A percentile compares a stretch with the other conserved stretches of the same genome.
phyloP scores from a whole-genome alignment of 2,329 filamentous ascomycete genomes.

The Venturia nashicola region DNA sequence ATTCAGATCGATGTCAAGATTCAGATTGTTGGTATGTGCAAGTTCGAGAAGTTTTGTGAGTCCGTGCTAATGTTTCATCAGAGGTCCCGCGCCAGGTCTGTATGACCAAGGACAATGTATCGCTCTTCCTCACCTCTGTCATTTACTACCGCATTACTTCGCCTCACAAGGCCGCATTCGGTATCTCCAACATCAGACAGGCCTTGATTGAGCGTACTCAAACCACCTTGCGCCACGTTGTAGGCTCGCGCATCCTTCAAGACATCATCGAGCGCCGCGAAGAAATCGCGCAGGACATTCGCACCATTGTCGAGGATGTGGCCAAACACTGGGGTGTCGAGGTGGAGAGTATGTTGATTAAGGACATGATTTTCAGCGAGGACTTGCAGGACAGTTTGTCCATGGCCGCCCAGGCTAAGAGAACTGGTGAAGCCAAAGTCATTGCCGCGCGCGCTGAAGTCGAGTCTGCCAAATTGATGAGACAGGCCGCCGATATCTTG shows the following conservation, averaged over 20 bases:
- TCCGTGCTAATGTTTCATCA: constrained; percentile 12
- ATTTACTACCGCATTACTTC: constrained; percentile 98
- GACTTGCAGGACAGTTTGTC: constrained; percentile 92
- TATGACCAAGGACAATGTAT: constrained; percentile 99
- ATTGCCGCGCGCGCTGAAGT: constrained; percentile 95
- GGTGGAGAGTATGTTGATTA: constrained; percentile 98
- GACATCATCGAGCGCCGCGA: constrained; percentile 98
- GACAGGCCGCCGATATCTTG: constrained; percentile 82
- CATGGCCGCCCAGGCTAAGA: constrained; percentile 98
- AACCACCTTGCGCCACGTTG: constrained; percentile 91
- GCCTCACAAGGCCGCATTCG: constrained; percentile 94
- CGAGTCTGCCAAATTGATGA: constrained; percentile 87
- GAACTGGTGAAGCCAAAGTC: constrained; percentile 96
- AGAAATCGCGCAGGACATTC: constrained; percentile 88
- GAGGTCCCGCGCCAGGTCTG: constrained; percentile 93
- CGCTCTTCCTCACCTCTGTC: constrained; percentile 82
- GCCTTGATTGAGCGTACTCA: constrained; percentile 97
- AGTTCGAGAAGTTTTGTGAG: background rate
- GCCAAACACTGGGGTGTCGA: constrained; percentile 88
- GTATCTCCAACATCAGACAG: constrained; percentile 86
- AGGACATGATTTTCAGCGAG: constrained; percentile 95
- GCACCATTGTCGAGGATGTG: constrained; percentile 95
- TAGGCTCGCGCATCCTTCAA: constrained; percentile 88
- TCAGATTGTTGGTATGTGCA: constrained; percentile 62
- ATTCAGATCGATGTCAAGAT: constrained; percentile 98